Conservation (phyloP, 2,329 filamentous ascomycete species). For the Xylariaceae sp. region DNA sequence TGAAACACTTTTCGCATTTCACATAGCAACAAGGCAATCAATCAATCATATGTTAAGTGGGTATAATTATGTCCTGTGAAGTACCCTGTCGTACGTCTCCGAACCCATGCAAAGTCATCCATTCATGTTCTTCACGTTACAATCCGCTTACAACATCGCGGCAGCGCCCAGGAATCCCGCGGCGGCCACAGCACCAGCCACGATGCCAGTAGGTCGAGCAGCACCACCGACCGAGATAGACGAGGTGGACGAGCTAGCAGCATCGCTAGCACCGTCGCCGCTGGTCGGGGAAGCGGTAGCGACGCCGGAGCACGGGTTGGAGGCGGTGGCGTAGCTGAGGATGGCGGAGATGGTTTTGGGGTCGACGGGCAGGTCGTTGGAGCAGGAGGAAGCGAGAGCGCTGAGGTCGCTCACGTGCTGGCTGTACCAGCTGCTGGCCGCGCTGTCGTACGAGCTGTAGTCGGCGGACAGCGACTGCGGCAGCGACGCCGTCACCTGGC, state of each 20-base stretch:
- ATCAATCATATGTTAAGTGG: not conserved
- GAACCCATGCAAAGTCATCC: not conserved
- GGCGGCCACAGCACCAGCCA: slow-evolving; percentile 29
- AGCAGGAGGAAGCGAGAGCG: slow-evolving; percentile 13
- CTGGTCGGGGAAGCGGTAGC: not conserved
- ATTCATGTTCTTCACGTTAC: no score
- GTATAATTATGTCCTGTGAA: not conserved
- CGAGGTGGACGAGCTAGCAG: not conserved
- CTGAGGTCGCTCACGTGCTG: slow-evolving; percentile 16
- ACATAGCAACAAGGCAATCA: not conserved
- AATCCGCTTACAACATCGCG: slow-evolving; percentile 35
- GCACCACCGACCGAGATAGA: slow-evolving; percentile 8
- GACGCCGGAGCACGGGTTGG: not conserved
- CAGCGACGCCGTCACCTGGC: slow-evolving; percentile 13
- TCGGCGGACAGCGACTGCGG: slow-evolving; percentile 17
- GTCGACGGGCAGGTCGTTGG: not conserved
- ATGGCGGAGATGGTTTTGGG: slow-evolving; percentile 5
- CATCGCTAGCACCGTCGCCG: not conserved
- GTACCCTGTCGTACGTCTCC: not conserved
- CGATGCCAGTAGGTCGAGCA: slow-evolving; percentile 26
- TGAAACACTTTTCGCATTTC: not conserved
- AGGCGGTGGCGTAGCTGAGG: slow-evolving; percentile 3
- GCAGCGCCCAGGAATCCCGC: slow-evolving; percentile 32
- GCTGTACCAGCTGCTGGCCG: slow-evolving; percentile 25
- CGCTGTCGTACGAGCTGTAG: slow-evolving; percentile 24